Evolutionary conservation across 1,284 basidiomycete genomes (phyloP).

Genomic region (Cutaneotrichosporon cavernicola): DNA sequence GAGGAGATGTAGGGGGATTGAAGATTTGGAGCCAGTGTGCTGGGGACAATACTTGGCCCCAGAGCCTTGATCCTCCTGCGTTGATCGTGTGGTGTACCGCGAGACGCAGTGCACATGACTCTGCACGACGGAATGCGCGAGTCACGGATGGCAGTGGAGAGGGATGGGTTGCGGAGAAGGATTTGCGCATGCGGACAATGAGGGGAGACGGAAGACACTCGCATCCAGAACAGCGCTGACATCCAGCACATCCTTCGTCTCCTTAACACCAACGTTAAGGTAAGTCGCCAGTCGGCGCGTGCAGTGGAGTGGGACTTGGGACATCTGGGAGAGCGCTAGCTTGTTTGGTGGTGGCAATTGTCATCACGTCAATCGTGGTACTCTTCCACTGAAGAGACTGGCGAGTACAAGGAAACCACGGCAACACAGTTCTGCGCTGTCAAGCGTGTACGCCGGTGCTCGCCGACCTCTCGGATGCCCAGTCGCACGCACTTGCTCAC

Average conservation of each 20-base stretch:
- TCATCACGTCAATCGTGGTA: background rate
- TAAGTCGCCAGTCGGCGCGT: slow-evolving; percentile 42
- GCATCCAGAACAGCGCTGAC: slow-evolving; percentile 11
- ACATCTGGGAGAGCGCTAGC: background rate
- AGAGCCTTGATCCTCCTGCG: background rate
- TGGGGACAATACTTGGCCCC: background rate
- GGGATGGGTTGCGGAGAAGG: background rate
- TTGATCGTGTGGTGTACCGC: background rate
- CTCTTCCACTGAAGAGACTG: background rate
- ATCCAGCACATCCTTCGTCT: slow-evolving; percentile 92
- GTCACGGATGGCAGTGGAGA: background rate
- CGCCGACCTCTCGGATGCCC: background rate
- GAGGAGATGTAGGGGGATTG: background rate
- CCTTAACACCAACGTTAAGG: slow-evolving; percentile 99
- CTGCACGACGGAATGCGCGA: background rate
- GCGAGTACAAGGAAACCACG: background rate
- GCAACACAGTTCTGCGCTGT: background rate
- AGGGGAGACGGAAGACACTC: background rate
- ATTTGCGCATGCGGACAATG: background rate
- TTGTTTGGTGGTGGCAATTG: background rate
- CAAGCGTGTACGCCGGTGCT: background rate
- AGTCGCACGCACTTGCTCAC: background rate
- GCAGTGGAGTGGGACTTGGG: background rate
- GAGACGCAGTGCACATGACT: background rate
- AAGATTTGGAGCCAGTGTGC: background rate